A percentile compares a stretch with the other conserved stretches of the same genome.
phyloP scores from a whole-genome alignment of 805 yeast genomes.

The Martiniozyma abietophila region DNA sequence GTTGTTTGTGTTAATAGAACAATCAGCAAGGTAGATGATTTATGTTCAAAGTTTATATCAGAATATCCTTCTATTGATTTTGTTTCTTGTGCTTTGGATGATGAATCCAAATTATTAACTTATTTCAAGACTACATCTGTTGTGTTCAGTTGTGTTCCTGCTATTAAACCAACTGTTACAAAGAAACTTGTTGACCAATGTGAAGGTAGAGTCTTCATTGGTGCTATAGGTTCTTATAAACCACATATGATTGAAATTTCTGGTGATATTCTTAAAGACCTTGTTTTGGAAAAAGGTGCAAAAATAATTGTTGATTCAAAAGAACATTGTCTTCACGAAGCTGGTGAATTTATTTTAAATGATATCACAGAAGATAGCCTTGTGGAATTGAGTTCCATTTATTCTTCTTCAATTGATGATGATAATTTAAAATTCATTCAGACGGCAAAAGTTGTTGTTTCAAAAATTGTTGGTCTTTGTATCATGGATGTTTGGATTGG shows the following conservation, averaged over 20 bases:
- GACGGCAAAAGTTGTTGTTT: conserved; percentile 31
- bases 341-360: conserved; percentile 54
- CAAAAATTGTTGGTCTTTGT: conserved; percentile 53
- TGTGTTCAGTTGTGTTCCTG: conserved; percentile 54
- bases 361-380: conserved; percentile 30
- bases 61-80: conserved; percentile 27
- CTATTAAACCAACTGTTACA: conserved; percentile 38
- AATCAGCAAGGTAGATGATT: conserved; percentile 28
- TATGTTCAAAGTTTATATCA: conserved; percentile 22
- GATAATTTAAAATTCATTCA: conserved; percentile 12
- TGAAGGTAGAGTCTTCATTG: conserved; percentile 32
- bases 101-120: conserved; percentile 14
- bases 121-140: conserved; percentile 34
- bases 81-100: conserved; percentile 12
- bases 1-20: conserved; percentile 41
- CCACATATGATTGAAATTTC: conserved; percentile 62
- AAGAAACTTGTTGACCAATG: conserved; percentile 23
- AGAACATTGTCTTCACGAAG: conserved; percentile 47
- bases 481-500: conserved; percentile 57
- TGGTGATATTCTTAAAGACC: conserved; percentile 28
- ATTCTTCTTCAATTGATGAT: conserved; percentile 7
- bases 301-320: conserved; percentile 51
- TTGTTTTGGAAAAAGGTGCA: conserved; percentile 27
- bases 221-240: conserved; percentile 58
- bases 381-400: conserved; percentile 38